These are phyloP conservation scores for Acidomyces sp. DNA, from an alignment of 495 filamentous ascomycete species.

Conservation along the genomic window DNA sequence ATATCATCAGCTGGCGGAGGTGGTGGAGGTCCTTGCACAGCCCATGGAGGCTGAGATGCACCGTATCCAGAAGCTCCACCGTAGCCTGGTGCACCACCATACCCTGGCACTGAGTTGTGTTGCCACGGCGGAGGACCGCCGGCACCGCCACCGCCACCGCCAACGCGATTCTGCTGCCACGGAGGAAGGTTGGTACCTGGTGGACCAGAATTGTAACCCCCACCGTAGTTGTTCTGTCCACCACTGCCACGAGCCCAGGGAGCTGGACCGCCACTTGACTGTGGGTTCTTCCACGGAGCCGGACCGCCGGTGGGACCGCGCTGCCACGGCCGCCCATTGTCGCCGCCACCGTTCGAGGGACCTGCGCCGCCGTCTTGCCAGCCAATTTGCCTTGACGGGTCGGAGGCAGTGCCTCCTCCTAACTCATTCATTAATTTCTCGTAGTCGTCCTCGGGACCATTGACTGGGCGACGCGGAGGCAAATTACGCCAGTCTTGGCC, in stretches of 20 bases:
- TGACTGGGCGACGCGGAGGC: slow-evolving; percentile 48
- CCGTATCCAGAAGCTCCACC: no score
- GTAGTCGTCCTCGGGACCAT: slow-evolving; percentile 86
- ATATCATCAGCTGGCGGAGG: no score
- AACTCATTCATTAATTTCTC: slow-evolving; percentile 98
- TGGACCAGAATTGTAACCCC: slow-evolving; percentile 11
- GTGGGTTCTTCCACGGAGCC: slow-evolving; percentile 52
- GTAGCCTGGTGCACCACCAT: no score
- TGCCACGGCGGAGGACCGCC: no score
- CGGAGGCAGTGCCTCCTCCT: slow-evolving; percentile 59
- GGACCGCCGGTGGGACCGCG: slow-evolving; percentile 74
- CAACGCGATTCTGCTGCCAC: slow-evolving; percentile 9
- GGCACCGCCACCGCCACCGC: no score
- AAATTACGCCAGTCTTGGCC: slow-evolving; percentile 86
- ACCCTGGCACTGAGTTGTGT: no score
- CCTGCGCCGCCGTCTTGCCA: slow-evolving; percentile 50
- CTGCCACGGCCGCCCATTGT: slow-evolving; percentile 77
- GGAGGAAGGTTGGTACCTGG: slow-evolving; percentile 4
- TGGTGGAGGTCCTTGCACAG: no score
- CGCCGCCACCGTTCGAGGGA: slow-evolving; percentile 34
- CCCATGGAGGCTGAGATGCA: no score
- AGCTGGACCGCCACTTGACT: slow-evolving; percentile 9
- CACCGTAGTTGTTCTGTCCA: slow-evolving; percentile 15
- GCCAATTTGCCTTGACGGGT: slow-evolving; percentile 74
- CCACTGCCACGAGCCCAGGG: slow-evolving; percentile 20